A percentile compares a stretch with the other conserved stretches of the same genome.
Evolutionary conservation across 2,329 filamentous ascomycete species (phyloP).

Genomic region (Aspergillus ochraceus): DNA sequence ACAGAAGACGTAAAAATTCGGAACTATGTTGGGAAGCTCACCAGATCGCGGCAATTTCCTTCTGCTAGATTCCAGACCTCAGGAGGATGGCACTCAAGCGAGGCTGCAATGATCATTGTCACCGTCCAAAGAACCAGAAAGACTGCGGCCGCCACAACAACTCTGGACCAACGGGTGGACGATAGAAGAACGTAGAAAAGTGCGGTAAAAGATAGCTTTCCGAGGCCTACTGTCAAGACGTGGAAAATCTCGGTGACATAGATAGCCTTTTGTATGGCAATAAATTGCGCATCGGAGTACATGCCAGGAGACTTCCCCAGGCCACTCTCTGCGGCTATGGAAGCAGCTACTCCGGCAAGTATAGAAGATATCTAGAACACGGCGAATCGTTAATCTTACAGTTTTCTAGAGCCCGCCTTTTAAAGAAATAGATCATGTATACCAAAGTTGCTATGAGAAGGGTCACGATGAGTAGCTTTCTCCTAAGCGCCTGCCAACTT

Average conservation of each 20-base stretch:
- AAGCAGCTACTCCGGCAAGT: background rate
- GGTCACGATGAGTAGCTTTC: slow-evolving; percentile 1
- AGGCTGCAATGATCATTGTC: background rate
- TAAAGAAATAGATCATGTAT: background rate
- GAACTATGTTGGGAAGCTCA: background rate
- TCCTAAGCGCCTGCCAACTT: slow-evolving; percentile 6
- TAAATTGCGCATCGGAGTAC: background rate
- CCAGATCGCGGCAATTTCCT: background rate
- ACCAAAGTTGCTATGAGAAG: slow-evolving; percentile 1
- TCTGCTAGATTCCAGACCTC: background rate
- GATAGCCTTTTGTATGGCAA: background rate
- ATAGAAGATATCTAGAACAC: background rate
- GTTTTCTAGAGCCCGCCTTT: too few relatives aligned
- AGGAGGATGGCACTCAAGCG: background rate
- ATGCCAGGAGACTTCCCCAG: background rate
- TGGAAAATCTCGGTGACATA: background rate
- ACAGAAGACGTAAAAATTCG: background rate
- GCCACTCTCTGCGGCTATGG: background rate
- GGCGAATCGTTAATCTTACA: too few relatives aligned
- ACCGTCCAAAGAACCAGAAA: background rate
- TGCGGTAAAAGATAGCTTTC: background rate
- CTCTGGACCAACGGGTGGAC: background rate
- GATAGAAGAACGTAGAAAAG: background rate
- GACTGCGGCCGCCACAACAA: background rate
- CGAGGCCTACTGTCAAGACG: background rate